Evolutionary conservation across 495 filamentous ascomycete species (phyloP), one percentile per base, ranked within the genome.

Genomic region (Entonaema liquescens): DNA sequence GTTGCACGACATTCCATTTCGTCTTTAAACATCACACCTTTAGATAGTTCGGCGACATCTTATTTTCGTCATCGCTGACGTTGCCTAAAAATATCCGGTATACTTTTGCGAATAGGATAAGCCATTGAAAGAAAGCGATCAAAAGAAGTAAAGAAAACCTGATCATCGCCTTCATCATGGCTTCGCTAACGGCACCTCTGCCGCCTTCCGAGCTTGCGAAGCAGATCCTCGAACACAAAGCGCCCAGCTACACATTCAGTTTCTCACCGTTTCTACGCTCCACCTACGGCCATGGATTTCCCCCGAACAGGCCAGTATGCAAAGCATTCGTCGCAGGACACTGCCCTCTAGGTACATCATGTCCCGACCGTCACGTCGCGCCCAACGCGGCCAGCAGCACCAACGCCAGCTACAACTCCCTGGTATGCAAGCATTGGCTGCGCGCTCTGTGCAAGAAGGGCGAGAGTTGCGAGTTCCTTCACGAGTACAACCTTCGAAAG

Each of bases 401-500:
- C 15, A 73, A 74, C 67, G 74, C 77, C 47, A 78, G 78, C 38
- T 91, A 88, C 71, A 88, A 88, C 71, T 88, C 84, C 4, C 86
- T 97, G 0, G 93, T 99, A 62, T 99, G 95, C 89, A 99, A 99
- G 82, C 95, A 98, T 87, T 99, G 96, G 89, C 89, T 98, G 70
- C 92, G 96, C 71, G 94, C 93, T 0, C 89, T 99, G 25, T 99
- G 95, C 85, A 99, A 98, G 79, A 98, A 98, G 79, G 96, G 95
- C 36, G 87, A 95, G 67, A 87, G 87, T 62, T 99, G 95, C 87
- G 95, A 98, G 82, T 99, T 97, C 77, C 84, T 97, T 63, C 95
- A 99, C 83, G 95, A 97, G 82, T 99, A 96, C 85, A 98, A 99
- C 84, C 88, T 99, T 71, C 90, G 95, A 54, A 92, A 94, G 80